Conservation (phyloP, 2,329 filamentous ascomycete genomes). For the Sphaceloma murrayae region DNA sequence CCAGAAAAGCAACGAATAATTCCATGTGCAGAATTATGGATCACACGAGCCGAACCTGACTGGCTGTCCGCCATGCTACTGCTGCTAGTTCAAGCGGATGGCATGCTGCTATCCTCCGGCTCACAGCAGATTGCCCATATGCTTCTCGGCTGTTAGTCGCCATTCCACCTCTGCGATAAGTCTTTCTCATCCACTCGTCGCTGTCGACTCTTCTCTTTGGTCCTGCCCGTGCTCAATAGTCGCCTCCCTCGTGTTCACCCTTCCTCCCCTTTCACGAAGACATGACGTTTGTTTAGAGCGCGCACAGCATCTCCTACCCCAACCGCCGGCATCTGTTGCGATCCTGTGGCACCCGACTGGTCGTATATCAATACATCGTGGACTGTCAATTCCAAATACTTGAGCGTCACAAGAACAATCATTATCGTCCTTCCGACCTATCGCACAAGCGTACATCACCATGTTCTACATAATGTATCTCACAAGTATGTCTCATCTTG, state of each 20-base stretch:
- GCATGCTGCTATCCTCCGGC: constrained; percentile 14
- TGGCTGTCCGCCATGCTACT: constrained; percentile 8
- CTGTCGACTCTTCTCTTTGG: constrained; percentile 1
- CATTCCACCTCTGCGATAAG: constrained; percentile 7
- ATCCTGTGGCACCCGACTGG: constrained; percentile 7
- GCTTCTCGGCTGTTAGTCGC: constrained; percentile 11
- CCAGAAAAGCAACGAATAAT: constrained; percentile 16
- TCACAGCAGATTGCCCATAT: constrained; percentile 15
- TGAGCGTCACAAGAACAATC: constrained; percentile 8
- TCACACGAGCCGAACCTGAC: constrained; percentile 15
- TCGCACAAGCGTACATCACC: constrained; percentile 5
- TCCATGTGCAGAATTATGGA: constrained; percentile 14
- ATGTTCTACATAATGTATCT: constrained; percentile 44
- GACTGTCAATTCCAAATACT: constrained; percentile 10
- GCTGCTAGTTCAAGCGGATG: constrained; percentile 8
- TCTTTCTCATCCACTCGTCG: constrained; percentile 13
- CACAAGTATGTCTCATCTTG: constrained; percentile 38
- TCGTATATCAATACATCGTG: constrained; percentile 8
- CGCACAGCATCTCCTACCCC: constrained; percentile 8
- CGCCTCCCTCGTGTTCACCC: constrained; percentile 7
- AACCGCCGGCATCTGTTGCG: constrained; percentile 1
- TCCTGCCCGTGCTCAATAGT: constrained; percentile 9
- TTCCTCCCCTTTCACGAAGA: not conserved
- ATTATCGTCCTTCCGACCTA: not conserved
- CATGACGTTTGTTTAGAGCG: constrained; percentile 13